Evolutionary conservation across 78 protist genomes (phyloP).

Genomic region (Chrysochromulina parva): DNA sequence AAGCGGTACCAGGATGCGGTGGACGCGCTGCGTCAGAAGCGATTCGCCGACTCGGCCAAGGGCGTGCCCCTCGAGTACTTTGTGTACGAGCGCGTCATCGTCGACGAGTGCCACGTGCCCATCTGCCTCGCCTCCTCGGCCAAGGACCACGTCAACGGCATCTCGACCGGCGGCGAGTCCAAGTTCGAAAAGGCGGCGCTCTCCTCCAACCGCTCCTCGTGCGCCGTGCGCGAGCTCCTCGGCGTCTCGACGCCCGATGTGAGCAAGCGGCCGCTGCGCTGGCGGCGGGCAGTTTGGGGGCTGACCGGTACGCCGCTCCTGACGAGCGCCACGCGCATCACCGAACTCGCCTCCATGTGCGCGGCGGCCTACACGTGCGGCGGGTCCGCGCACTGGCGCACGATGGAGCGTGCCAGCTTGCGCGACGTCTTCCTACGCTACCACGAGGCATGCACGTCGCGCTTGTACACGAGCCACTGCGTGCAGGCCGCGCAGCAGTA

Average conservation of each 20-base stretch:
- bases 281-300: not conserved
- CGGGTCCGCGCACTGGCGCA: not conserved
- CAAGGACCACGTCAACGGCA: not conserved
- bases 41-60: not conserved
- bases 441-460: not conserved
- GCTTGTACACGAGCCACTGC: not conserved
- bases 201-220: not conserved
- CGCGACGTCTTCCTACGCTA: constrained; percentile 6
- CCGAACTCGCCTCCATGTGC: not conserved
- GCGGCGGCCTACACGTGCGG: not conserved
- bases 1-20: not conserved
- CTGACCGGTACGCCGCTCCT: not conserved
- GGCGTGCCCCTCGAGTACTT: not conserved
- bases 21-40: not conserved
- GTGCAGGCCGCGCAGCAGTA: not conserved
- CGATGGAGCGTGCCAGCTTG: not conserved
- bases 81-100: not conserved
- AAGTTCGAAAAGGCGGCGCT: not conserved
- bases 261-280: not conserved
- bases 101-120: constrained; percentile 6
- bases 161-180: too few species aligned
- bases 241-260: not conserved
- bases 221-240: not conserved
- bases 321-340: not conserved
- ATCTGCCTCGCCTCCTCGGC: not conserved